Conservation (phyloP, 2,329 filamentous ascomycete species). For the Penicillium polonicum region DNA sequence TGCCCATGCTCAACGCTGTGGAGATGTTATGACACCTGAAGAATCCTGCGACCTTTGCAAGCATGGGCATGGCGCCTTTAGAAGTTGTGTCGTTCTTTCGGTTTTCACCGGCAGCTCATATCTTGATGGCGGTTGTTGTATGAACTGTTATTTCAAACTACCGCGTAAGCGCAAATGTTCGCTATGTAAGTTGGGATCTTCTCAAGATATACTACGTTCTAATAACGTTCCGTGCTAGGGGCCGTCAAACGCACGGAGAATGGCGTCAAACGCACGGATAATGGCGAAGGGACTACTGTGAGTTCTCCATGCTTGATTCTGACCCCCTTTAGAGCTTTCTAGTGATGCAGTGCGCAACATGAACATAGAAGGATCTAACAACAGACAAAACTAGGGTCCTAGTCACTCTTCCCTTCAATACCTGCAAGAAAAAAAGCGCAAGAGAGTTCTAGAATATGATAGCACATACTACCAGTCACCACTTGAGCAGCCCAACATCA, state of each 20-base stretch:
- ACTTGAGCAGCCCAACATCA: not conserved
- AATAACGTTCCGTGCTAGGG: too few species aligned
- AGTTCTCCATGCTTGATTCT: too few species aligned
- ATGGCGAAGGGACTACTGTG: too few species aligned
- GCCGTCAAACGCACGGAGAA: too few species aligned
- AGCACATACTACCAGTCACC: not conserved
- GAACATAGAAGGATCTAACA: too few species aligned
- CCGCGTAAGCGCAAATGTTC: not conserved
- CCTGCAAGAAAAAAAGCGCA: not conserved
- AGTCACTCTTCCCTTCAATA: not conserved
- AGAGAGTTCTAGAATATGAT: not conserved
- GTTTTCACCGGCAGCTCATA: too few species aligned
- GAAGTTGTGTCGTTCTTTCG: not conserved
- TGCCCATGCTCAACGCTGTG: not conserved
- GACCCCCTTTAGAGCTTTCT: too few species aligned
- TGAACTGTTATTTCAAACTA: not conserved
- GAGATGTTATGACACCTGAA: not conserved
- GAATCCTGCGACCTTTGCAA: too few species aligned
- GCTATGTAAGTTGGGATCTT: not conserved
- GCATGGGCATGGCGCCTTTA: fast-evolving
- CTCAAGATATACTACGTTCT: too few species aligned
- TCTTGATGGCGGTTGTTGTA: not conserved
- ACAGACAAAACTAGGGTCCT: not conserved
- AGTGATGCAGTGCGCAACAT: too few species aligned
- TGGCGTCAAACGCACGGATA: too few species aligned